Conservation (phyloP, 108 stramenopile species). For the Stephanodiscus minutulus region DNA sequence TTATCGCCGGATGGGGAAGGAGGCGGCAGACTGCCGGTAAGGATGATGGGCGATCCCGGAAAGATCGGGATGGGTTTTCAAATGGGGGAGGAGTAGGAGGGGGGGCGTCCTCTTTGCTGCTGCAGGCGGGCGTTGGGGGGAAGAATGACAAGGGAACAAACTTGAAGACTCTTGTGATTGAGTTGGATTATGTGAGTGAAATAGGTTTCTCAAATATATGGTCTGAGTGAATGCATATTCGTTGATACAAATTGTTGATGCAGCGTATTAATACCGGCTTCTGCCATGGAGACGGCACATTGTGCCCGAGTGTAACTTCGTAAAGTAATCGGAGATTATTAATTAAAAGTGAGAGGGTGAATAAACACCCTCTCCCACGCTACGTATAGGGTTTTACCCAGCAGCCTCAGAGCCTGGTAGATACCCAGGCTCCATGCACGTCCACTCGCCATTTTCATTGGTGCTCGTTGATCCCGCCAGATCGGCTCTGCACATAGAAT, state of each 20-base stretch:
- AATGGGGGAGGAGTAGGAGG: conserved; percentile 16
- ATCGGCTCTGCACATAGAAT: too few species aligned
- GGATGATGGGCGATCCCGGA: conserved; percentile 21
- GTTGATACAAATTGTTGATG: not conserved
- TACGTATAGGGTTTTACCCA: too few species aligned
- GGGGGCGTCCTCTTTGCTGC: not conserved
- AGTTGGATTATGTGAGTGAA: conserved; percentile 46
- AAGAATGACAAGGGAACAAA: conserved; percentile 34
- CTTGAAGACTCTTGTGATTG: conserved; percentile 53
- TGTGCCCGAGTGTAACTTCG: too few species aligned
- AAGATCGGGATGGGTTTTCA: conserved; percentile 9
- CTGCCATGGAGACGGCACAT: too few species aligned
- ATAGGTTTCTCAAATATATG: not conserved
- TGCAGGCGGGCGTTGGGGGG: conserved; percentile 1
- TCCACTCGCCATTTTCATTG: too few species aligned
- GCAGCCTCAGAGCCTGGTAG: too few species aligned
- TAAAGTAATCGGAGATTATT: too few species aligned
- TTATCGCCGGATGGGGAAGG: conserved; percentile 64
- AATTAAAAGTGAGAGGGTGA: too few species aligned
- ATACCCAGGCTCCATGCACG: too few species aligned
- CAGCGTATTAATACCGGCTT: too few species aligned
- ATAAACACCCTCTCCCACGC: too few species aligned
- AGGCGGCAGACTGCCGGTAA: conserved; percentile 53
- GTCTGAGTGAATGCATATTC: not conserved
- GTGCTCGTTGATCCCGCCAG: too few species aligned